Evolutionary conservation across 176 grass and related monocot genomes (phyloP), one percentile per base, ranked within the genome.

Genomic region (Thinopyrum elongatum): DNA sequence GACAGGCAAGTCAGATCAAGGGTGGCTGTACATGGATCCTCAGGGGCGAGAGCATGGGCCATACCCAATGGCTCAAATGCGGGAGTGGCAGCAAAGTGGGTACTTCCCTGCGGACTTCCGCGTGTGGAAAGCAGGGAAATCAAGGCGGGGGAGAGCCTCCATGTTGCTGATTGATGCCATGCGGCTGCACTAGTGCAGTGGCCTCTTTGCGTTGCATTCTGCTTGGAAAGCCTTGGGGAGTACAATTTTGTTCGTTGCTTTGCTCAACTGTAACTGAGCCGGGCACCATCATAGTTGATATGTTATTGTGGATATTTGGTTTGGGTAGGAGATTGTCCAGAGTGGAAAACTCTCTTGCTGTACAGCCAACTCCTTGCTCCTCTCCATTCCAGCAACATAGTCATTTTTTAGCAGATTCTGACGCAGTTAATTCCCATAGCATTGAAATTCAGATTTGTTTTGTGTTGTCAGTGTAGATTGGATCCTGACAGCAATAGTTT

Each of bases 21-120:
- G 78, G 57, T 96, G 94, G 94, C 17, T 88, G 62, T 96, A 96
- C 58, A 0, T 15, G 3, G 94, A 93, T 74, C 91, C 87, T 64
- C 31, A 60, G 31, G 94, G 91, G 53, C 21, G 47, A 2, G 36
- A 74, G 10, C 94, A 35, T 26, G 94, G 94, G 7, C 89, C 94
- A 42, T 91, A 86, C 87, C 0, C 80, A 30, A 80, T 93, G 87
- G 0, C 1, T 10, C 39, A 26, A 4, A 36, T 98, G 55, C 42
- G 26, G 3, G 5, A 2, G 4, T 95, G 95, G 92, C 74, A 63
- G 26, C 5, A 21, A 28, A 4, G 0, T 10, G 92, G 92, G 44
- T 98, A 42, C 85, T 98, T 98, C 42, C 10, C 16, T 49, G n/a
- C 63, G 8, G 74, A 61, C 66, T 98, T 98, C 65, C 64, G 55